Percentiles rank a stretch among this genome's conserved stretches.
These are phyloP conservation scores for Kluyveromyces lactis DNA, from an alignment of 805 yeast genomes.

Conservation along the genomic window DNA sequence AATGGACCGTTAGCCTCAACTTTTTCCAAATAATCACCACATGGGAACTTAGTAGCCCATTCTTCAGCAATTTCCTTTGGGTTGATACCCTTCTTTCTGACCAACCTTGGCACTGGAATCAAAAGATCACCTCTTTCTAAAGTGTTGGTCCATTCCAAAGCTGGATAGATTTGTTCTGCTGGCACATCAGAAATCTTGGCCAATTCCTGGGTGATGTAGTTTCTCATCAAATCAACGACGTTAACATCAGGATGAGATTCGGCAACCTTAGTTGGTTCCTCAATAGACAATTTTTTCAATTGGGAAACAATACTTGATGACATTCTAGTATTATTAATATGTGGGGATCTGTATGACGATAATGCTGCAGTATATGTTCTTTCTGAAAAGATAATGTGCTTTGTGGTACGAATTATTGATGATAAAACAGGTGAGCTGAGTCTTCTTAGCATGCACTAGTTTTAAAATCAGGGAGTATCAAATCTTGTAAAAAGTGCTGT, in stretches of 20 bases:
- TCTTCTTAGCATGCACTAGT: conserved; percentile 3
- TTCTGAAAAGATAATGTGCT: not conserved
- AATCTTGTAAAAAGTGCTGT: not conserved
- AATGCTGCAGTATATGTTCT: conserved; percentile 3
- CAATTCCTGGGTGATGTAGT: conserved; percentile 76
- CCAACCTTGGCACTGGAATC: conserved; percentile 84
- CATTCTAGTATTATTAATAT: conserved; percentile 8
- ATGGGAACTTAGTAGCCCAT: conserved; percentile 72
- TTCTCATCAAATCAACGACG: conserved; percentile 81
- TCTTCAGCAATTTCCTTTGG: conserved; percentile 67
- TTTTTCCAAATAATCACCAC: conserved; percentile 56
- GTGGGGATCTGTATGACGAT: conserved; percentile 3
- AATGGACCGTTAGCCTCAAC: conserved; percentile 86
- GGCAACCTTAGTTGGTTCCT: conserved; percentile 37
- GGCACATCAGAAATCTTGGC: conserved; percentile 67
- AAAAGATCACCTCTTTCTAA: conserved; percentile 89
- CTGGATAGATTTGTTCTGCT: conserved; percentile 60
- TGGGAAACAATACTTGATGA: conserved; percentile 24
- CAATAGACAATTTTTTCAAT: conserved; percentile 28
- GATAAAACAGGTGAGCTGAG: not conserved
- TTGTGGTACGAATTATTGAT: conserved; percentile 1
- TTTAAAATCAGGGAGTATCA: not conserved
- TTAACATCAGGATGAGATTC: conserved; percentile 72
- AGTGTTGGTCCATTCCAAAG: conserved; percentile 80
- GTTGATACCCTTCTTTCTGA: conserved; percentile 67